phyloP scores from a whole-genome alignment of 139 green algal genomes.

The Chlamydomonas schloesseri region DNA sequence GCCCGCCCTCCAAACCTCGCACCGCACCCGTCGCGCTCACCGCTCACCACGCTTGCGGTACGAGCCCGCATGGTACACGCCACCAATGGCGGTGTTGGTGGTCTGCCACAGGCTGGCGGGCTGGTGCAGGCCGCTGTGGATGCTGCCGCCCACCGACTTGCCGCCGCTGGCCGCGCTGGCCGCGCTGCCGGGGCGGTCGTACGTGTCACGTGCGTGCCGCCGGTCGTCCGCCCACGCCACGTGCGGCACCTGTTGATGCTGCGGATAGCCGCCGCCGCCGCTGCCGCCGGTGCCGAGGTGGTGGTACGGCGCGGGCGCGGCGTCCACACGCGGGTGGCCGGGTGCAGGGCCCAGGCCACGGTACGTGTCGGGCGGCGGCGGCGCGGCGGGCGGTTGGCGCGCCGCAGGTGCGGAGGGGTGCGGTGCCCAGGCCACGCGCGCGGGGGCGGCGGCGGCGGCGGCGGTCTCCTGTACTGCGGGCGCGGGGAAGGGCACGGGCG shows the following conservation, averaged over 20 bases:
- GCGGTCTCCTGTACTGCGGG: neutral
- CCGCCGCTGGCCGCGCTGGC: neutral
- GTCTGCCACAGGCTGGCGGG: conserved; percentile 44
- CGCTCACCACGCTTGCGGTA: neutral
- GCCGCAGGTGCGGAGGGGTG: neutral
- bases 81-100: conserved; percentile 37
- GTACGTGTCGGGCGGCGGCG: neutral
- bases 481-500: conserved; percentile 9
- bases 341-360: neutral
- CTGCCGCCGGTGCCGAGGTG: neutral
- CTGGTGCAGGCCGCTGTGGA: neutral
- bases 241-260: neutral
- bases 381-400: neutral
- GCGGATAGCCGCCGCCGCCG: too few species aligned
- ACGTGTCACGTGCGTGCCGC: neutral
- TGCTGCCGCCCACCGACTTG: neutral
- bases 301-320: neutral
- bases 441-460: neutral
- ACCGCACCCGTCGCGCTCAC: too few species aligned
- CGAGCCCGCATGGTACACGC: conserved; percentile 2
- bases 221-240: neutral
- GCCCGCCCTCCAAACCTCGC: too few species aligned
- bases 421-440: neutral
- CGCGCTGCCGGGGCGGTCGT: too few species aligned
- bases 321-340: conserved; percentile 17